Base-by-base conservation (phyloP, 306 rosid genomes). In the Gillenia trifoliata region DNA sequence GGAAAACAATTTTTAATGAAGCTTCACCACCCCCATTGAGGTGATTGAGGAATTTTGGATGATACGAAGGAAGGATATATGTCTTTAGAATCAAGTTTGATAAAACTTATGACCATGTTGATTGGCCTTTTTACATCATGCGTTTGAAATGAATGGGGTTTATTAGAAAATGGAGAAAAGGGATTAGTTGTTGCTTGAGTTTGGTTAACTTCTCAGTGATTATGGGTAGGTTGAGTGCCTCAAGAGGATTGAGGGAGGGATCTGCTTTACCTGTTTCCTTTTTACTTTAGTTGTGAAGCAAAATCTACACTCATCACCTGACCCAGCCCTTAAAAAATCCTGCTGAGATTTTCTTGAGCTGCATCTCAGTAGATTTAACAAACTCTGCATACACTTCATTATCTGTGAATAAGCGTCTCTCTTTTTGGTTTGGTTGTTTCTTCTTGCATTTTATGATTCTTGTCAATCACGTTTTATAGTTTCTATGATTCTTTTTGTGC, bases 401-500 rank as follows among this genome's bases (percentile, higher is more conserved):
- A 26, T 25, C 11, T 40, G 38, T 28, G 68, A 56, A 28, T 22
- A 29, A 47, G 6, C 2, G 9, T 73, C 1, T 29, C 59, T 47
- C 54, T 49, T 45, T 41, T 47, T 49, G 49, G 16, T 63, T 62
- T 45, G 62, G 25, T 74, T 29, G 64, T 47, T 64, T 49, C 17
- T 31, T 5, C 43, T 41, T 45, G 50, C 61, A 31, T 64, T 15
- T n/a, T 61, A 38, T 22, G 38, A 57, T 57, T 36, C 6, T 54
- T 12, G 23, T 16, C 13, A 8, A 22, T 23, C 36, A 36, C 55
- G 36, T 56, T 38, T 56, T 45, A 79, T 73, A 15, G 29, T 59
- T 25, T 73, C 81, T 60, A 78, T 80, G 72, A 25, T 63, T 80
- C 82, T 83, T 67, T 64, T 76, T n/a, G 29, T 84, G 31, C 52